Conservation (phyloP, 306 rosid genomes). For the Acmispon strigosus region DNA sequence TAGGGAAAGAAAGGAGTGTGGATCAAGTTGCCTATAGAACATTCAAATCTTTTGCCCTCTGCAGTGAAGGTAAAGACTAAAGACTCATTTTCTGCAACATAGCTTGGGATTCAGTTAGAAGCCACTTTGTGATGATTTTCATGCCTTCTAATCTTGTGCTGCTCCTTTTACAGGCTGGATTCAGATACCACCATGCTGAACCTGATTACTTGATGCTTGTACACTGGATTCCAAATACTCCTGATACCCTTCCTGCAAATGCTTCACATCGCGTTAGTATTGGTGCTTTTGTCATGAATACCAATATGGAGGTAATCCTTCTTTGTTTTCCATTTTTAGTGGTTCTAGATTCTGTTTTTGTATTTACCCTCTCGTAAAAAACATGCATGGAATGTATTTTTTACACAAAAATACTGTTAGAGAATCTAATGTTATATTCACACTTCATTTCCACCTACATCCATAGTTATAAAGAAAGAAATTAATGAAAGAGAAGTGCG, state of each 20-base stretch:
- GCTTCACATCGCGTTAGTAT: conserved; percentile 79
- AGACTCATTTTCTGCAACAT: not conserved
- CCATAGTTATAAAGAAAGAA: no score
- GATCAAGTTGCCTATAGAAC: conserved; percentile 61
- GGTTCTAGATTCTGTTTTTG: not conserved
- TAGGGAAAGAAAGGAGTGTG: conserved; percentile 85
- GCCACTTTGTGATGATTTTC: not conserved
- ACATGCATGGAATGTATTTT: no score
- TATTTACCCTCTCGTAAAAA: no score
- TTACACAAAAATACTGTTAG: no score
- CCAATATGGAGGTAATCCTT: conserved; percentile 47
- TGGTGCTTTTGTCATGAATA: conserved; percentile 76
- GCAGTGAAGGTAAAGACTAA: conserved; percentile 55
- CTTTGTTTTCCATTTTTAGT: not conserved
- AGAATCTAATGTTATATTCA: no score
- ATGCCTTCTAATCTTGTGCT: not conserved
- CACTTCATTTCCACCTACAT: no score
- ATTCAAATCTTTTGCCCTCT: conserved; percentile 49
- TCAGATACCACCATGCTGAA: conserved; percentile 85
- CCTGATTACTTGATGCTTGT: conserved; percentile 77
- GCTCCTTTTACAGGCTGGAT: conserved; percentile 59
- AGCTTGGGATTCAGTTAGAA: not conserved
- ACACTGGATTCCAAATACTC: conserved; percentile 60
- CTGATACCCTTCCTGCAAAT: conserved; percentile 67
- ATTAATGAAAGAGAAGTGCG: no score